Conservation (phyloP, 768 basidiomycete species). For the Crucibulum laeve region DNA sequence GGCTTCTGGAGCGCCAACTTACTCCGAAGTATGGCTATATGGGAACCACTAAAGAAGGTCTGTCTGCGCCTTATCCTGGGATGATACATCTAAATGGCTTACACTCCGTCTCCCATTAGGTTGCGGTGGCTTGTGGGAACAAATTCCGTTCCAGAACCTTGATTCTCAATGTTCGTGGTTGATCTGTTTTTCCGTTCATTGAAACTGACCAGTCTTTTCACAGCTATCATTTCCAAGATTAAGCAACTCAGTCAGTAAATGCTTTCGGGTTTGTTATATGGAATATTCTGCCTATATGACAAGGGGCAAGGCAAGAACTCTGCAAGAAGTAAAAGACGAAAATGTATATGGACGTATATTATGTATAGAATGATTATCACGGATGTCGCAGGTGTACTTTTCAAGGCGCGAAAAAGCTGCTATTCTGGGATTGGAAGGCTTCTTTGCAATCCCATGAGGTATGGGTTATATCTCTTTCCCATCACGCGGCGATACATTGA, state of each 20-base stretch:
- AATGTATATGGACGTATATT: not conserved
- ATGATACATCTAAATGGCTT: constrained; percentile 5
- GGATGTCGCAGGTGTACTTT: not conserved
- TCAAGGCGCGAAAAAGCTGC: not conserved
- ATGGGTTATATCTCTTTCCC: not conserved
- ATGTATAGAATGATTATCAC: not conserved
- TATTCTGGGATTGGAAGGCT: not conserved
- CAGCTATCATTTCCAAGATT: constrained; percentile 49
- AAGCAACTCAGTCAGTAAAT: constrained; percentile 37
- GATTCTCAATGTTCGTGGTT: constrained; percentile 63
- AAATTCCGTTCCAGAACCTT: constrained; percentile 79
- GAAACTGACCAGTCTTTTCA: constrained; percentile 10
- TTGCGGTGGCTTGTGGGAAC: constrained; percentile 72
- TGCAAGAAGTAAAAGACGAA: not conserved
- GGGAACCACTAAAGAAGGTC: constrained; percentile 71
- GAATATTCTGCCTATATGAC: not conserved
- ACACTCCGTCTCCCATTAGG: constrained; percentile 22
- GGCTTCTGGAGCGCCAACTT: constrained; percentile 78
- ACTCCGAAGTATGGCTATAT: constrained; percentile 82
- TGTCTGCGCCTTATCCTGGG: constrained; percentile 7
- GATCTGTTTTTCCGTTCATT: constrained; percentile 4
- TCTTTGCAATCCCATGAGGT: not conserved
- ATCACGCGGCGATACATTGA: not conserved
- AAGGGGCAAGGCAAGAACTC: not conserved
- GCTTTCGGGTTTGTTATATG: not conserved